phyloP scores from a whole-genome alignment of 2,329 filamentous ascomycete genomes.

The Graphilbum fragrans region DNA sequence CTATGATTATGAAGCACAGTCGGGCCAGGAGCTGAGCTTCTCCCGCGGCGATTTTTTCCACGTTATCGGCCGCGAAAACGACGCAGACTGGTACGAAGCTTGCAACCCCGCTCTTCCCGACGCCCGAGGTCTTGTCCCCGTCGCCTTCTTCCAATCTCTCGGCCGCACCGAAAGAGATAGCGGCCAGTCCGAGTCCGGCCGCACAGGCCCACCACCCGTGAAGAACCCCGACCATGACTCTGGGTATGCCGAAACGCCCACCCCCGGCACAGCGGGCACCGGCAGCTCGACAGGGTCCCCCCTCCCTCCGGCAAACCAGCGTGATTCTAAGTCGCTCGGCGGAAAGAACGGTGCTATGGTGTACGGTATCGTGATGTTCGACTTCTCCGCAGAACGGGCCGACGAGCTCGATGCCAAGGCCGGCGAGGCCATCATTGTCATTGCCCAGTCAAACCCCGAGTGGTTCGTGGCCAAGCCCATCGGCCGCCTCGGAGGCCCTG shows the following conservation, averaged over 20 bases:
- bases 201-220: slow-evolving; percentile 30
- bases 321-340: slow-evolving; percentile 34
- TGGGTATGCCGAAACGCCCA: slow-evolving; percentile 58
- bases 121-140: slow-evolving; percentile 83
- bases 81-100: slow-evolving; percentile 94
- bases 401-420: slow-evolving; percentile 93
- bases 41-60: slow-evolving; percentile 95
- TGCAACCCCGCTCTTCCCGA: slow-evolving; percentile 86
- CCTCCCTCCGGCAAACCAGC: slow-evolving; percentile 23
- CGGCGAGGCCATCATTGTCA: slow-evolving; percentile 94
- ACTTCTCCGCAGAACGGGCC: slow-evolving; percentile 89
- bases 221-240: slow-evolving; percentile 76
- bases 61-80: slow-evolving; percentile 91
- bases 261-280: slow-evolving; percentile 6
- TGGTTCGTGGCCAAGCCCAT: slow-evolving; percentile 99
- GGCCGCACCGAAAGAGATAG: slow-evolving; percentile 89
- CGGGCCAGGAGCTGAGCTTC: slow-evolving; percentile 73
- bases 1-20: slow-evolving; percentile 77
- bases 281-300: slow-evolving; percentile 12
- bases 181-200: slow-evolving; percentile 50
- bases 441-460: slow-evolving; percentile 94
- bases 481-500: slow-evolving; percentile 85
- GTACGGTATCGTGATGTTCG: slow-evolving; percentile 93
- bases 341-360: slow-evolving; percentile 68
- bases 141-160: slow-evolving; percentile 84